A percentile compares a stretch with the other conserved stretches of the same genome.
Evolutionary conservation across 208 protist genomes (phyloP).

Genomic region (Leishmania turanica): DNA sequence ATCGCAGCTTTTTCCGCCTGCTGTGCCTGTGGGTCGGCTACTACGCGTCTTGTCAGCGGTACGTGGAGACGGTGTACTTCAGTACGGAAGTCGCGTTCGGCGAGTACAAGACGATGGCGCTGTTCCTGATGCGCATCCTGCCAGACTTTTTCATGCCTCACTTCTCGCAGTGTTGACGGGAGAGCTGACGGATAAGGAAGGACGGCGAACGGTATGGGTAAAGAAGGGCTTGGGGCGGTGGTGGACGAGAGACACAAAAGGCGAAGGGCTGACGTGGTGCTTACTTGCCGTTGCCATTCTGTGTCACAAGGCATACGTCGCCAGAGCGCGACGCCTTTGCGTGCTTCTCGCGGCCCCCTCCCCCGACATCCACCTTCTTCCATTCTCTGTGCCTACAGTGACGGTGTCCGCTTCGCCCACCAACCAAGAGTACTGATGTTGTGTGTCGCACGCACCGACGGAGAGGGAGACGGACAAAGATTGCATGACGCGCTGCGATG

Average conservation of each 20-base stretch:
- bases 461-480: neutral
- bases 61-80: conserved; percentile 84
- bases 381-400: neutral
- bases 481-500: neutral
- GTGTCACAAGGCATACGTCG: neutral
- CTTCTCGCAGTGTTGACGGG: conserved; percentile 9
- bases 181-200: neutral
- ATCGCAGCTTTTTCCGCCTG: conserved; percentile 82
- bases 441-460: neutral
- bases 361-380: neutral
- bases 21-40: conserved; percentile 86
- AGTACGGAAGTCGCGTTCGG: conserved; percentile 80
- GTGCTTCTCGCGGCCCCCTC: neutral
- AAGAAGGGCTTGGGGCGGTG: neutral
- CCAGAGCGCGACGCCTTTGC: neutral
- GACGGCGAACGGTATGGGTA: neutral
- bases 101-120: conserved; percentile 66
- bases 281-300: neutral
- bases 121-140: conserved; percentile 71
- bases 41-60: conserved; percentile 77
- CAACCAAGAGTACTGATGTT: neutral
- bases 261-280: neutral
- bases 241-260: neutral
- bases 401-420: neutral
- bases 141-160: conserved; percentile 67